Evolutionary conservation across 73 alveolate species (phyloP).

Genomic region (Tetrahymena elliotti): DNA sequence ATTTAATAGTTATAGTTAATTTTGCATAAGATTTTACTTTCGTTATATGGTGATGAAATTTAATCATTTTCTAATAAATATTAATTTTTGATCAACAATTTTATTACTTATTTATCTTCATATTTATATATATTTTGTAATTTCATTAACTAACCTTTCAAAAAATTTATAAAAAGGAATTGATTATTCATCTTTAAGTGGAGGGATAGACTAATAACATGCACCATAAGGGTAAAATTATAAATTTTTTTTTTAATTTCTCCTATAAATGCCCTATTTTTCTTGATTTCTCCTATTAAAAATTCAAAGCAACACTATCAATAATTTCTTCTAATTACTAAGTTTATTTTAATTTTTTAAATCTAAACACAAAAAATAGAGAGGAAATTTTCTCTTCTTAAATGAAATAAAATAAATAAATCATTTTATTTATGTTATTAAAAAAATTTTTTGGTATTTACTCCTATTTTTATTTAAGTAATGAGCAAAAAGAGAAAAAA

Average conservation of each 20-base stretch:
- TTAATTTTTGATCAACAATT: not conserved
- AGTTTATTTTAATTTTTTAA: too few species aligned
- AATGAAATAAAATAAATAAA: too few species aligned
- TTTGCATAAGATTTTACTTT: not conserved
- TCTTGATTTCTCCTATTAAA: not conserved
- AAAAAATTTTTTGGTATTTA: too few species aligned
- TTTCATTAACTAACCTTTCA: not conserved
- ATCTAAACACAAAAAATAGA: too few species aligned
- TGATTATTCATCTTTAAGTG: not conserved
- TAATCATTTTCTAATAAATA: not conserved
- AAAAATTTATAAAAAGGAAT: not conserved
- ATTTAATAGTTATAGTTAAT: not conserved
- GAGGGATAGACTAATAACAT: not conserved
- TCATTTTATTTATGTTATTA: too few species aligned
- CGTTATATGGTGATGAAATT: not conserved
- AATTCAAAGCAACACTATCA: too few species aligned
- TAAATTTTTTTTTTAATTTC: not conserved
- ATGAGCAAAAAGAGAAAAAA: too few species aligned
- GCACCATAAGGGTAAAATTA: not conserved
- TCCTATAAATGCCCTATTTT: not conserved
- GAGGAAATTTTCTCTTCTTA: too few species aligned
- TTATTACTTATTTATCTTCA: not conserved
- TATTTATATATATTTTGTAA: not conserved
- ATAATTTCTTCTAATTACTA: too few species aligned
- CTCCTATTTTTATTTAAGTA: too few species aligned